These are phyloP conservation scores for Xylariaceae sp. DNA, from an alignment of 2,329 filamentous ascomycete genomes.

Conservation along the genomic window DNA sequence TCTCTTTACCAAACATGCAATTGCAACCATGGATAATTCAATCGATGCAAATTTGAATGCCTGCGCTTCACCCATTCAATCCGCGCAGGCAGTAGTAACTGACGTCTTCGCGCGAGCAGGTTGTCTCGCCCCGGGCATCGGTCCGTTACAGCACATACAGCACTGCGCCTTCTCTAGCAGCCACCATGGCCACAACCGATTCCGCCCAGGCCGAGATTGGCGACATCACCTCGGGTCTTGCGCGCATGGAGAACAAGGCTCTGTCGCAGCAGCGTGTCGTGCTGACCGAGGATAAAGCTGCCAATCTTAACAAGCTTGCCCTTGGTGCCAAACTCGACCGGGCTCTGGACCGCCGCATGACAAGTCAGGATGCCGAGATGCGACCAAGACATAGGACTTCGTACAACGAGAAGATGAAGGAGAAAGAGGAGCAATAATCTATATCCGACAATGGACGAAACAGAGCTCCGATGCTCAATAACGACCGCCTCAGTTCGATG, in stretches of 20 bases:
- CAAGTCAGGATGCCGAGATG: constrained; percentile 83
- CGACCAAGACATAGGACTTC: constrained; percentile 50
- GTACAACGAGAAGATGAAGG: constrained; percentile 24
- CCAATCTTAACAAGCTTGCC: constrained; percentile 80
- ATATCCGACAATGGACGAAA: background rate
- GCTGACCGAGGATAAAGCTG: constrained; percentile 74
- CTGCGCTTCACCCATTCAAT: background rate
- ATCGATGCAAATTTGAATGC: background rate
- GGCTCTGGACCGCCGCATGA: constrained; percentile 82
- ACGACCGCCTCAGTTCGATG: too few species aligned
- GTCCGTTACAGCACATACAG: constrained; percentile 60
- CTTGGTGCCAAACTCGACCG: constrained; percentile 88
- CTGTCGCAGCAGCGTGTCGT: constrained; percentile 78
- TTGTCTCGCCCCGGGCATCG: constrained; percentile 47
- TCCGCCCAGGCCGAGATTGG: constrained; percentile 56
- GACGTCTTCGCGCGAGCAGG: constrained; percentile 9
- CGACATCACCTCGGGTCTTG: constrained; percentile 75
- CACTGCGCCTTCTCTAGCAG: constrained; percentile 59
- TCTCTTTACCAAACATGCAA: background rate
- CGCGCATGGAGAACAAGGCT: constrained; percentile 87
- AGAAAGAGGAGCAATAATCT: constrained; percentile 8
- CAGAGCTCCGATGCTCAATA: background rate
- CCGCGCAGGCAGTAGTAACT: background rate
- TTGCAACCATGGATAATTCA: background rate
- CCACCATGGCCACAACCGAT: constrained; percentile 52